Conservation (phyloP, 108 stramenopile species). For the Conticribra weissflogii region DNA sequence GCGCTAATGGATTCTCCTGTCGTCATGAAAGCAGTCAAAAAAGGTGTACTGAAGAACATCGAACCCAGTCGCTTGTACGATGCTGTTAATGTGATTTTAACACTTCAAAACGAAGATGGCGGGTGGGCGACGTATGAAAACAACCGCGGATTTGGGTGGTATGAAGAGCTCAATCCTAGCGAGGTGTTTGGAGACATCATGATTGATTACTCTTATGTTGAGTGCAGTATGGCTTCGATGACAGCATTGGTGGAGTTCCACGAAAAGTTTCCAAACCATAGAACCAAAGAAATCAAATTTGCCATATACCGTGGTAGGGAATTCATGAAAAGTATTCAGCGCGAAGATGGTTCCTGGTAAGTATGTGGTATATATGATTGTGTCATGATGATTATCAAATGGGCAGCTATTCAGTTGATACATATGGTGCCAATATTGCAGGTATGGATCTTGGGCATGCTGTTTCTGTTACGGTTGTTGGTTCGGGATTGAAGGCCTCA, state of each 20-base stretch:
- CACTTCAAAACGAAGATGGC: constrained; percentile 97
- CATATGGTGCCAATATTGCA: constrained; percentile 10
- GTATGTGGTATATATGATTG: background rate
- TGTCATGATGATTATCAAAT: too few relatives aligned
- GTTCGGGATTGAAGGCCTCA: constrained; percentile 96
- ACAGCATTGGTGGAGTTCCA: constrained; percentile 92
- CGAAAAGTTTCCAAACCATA: constrained; percentile 80
- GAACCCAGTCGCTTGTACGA: constrained; percentile 71
- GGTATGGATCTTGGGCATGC: constrained; percentile 95
- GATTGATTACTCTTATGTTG: constrained; percentile 99
- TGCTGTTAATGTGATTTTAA: constrained; percentile 86
- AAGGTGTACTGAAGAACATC: constrained; percentile 54
- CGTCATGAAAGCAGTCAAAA: constrained; percentile 54
- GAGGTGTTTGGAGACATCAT: constrained; percentile 99
- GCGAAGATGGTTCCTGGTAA: constrained; percentile 94
- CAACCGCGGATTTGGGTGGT: constrained; percentile 97
- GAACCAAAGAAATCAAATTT: constrained; percentile 71
- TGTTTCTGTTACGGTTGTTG: constrained; percentile 96
- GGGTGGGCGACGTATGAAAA: constrained; percentile 99
- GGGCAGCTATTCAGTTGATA: too few relatives aligned
- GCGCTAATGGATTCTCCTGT: constrained; percentile 69
- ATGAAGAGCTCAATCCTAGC: constrained; percentile 96
- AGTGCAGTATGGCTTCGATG: constrained; percentile 96
- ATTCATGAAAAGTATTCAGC: constrained; percentile 94
- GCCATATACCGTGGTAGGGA: constrained; percentile 79